Percentiles rank a stretch among this genome's conserved stretches.
Evolutionary conservation across 164 flowering plant species (phyloP).

Genomic region (Pachysandra terminalis): DNA sequence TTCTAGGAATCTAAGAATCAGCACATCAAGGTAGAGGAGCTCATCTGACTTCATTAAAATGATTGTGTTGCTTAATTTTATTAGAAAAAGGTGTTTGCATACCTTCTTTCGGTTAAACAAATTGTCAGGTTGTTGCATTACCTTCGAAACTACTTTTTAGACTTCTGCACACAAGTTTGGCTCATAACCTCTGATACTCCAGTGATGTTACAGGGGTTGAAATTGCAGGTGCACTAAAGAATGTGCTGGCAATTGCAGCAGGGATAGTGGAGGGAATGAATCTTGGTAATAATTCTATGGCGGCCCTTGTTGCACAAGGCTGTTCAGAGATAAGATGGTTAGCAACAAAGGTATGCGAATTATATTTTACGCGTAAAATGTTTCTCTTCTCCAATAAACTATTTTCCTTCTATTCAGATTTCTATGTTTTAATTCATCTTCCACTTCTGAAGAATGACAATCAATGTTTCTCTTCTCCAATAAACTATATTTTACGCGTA

Average conservation of each 20-base stretch:
- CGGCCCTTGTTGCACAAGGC: constrained; percentile 98
- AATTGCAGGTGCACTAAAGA: constrained; percentile 98
- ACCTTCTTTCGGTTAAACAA: no score
- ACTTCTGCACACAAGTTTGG: constrained; percentile 22
- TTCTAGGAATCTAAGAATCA: constrained; percentile 75
- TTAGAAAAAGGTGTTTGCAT: no score
- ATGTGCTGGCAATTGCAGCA: constrained; percentile 97
- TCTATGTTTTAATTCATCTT: not conserved
- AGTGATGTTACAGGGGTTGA: constrained; percentile 99
- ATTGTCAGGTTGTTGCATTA: constrained; percentile 5
- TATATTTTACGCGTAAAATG: not conserved
- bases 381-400: not conserved
- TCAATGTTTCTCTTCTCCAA: no score
- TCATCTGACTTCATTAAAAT: not conserved
- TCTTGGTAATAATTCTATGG: constrained; percentile 96
- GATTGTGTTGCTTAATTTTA: no score
- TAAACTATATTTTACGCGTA: not conserved
- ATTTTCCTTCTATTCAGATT: not conserved
- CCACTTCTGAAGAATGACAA: not conserved
- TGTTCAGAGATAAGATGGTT: constrained; percentile 97
- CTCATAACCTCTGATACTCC: constrained; percentile 61
- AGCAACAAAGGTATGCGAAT: constrained; percentile 70
- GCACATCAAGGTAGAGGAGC: constrained; percentile 66
- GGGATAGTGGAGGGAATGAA: constrained; percentile 95
- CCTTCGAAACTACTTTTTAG: not conserved